Evolutionary conservation across 2,329 filamentous ascomycete species (phyloP).

Genomic region (Coccinonectria pachysandricola): DNA sequence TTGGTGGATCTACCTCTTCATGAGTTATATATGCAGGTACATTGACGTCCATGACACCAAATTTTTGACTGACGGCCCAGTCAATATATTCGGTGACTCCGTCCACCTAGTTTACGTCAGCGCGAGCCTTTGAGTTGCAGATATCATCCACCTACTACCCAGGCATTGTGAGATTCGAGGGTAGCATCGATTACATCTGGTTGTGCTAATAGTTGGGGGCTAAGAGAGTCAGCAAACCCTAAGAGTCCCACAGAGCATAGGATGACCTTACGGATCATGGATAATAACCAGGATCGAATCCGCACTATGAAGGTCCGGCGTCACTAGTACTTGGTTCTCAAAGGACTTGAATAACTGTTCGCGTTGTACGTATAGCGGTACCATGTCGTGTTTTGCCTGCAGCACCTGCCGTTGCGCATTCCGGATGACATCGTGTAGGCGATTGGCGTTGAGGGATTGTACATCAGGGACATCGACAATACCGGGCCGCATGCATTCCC

Average conservation of each 20-base stretch:
- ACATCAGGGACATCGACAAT: constrained; percentile 44
- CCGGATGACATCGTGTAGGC: constrained; percentile 73
- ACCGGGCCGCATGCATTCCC: constrained; percentile 76
- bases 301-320: constrained; percentile 55
- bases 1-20: constrained; percentile 48
- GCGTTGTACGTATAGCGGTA: constrained; percentile 68
- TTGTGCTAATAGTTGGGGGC: constrained; percentile 60
- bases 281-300: constrained; percentile 73
- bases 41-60: constrained; percentile 85
- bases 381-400: constrained; percentile 65
- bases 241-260: neutral
- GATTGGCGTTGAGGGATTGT: constrained; percentile 42
- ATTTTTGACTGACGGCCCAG: constrained; percentile 68
- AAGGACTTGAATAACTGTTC: constrained; percentile 65
- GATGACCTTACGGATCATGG: constrained; percentile 66
- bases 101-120: constrained; percentile 54
- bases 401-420: constrained; percentile 63
- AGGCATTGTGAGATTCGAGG: constrained; percentile 75
- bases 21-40: constrained; percentile 67
- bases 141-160: constrained; percentile 54
- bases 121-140: neutral
- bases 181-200: constrained; percentile 60
- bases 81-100: constrained; percentile 69
- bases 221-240: constrained; percentile 8
- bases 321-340: constrained; percentile 77